Percentiles rank a stretch among this genome's conserved stretches.
These are phyloP conservation scores for Nepenthes gracilis DNA, from an alignment of 148 eudicot genomes.

Conservation along the genomic window DNA sequence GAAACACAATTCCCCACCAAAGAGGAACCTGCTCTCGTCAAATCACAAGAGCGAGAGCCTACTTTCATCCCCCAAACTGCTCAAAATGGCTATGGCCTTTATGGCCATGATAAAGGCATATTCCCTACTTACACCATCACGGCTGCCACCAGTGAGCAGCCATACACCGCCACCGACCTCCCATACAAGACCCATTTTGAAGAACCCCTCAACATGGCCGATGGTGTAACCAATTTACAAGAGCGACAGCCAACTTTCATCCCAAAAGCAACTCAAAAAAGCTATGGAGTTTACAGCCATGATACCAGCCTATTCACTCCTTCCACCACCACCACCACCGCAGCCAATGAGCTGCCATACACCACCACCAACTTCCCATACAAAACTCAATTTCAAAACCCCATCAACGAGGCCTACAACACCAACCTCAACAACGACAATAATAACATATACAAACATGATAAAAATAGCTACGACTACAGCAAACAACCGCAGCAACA, in stretches of 20 bases:
- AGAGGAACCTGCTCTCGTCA: neutral
- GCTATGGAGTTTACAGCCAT: neutral
- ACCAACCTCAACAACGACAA: neutral
- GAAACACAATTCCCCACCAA: too few species aligned
- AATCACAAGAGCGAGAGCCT: neutral
- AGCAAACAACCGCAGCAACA: conserved; percentile 22
- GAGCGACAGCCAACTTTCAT: neutral
- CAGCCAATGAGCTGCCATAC: too few species aligned
- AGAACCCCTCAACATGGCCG: too few species aligned
- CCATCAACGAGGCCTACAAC: conserved; percentile 12
- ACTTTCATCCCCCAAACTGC: neutral
- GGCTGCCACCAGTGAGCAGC: neutral
- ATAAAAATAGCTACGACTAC: conserved; percentile 1
- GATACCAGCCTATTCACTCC: neutral
- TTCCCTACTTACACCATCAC: neutral
- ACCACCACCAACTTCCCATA: too few species aligned
- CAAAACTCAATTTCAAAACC: too few species aligned
- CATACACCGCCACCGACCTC: too few species aligned
- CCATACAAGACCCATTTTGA: too few species aligned
- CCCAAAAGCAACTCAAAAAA: too few species aligned
- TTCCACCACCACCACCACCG: neutral
- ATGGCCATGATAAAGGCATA: neutral
- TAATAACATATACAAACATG: neutral
- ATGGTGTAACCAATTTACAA: neutral
- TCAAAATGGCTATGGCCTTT: neutral